Evolutionary conservation across 768 basidiomycete species (phyloP).

Genomic region (Serendipita sp.): DNA sequence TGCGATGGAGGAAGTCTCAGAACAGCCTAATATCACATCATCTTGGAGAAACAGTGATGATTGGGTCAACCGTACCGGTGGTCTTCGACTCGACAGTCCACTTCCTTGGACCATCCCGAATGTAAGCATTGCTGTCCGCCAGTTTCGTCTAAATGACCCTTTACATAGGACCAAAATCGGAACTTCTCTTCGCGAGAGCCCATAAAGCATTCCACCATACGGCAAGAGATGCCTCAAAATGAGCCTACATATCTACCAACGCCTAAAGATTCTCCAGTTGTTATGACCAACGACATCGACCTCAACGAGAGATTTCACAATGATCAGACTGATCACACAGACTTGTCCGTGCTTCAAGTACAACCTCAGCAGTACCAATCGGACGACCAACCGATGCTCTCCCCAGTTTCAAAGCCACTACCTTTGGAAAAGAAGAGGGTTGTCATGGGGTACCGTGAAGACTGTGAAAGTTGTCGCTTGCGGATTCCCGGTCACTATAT

Average conservation of each 20-base stretch:
- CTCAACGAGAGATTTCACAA: background rate
- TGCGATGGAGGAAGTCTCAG: background rate
- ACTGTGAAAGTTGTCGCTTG: background rate
- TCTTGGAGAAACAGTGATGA: constrained; percentile 30
- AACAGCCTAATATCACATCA: background rate
- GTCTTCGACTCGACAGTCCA: constrained; percentile 45
- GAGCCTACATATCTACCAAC: background rate
- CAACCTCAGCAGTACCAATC: background rate
- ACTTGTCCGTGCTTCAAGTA: background rate
- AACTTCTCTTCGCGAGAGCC: background rate
- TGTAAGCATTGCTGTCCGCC: background rate
- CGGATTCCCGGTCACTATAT: constrained; percentile 6
- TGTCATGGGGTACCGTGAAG: background rate
- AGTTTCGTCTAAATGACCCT: background rate
- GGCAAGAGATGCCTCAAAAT: background rate
- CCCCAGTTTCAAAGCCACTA: background rate
- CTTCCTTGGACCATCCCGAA: background rate
- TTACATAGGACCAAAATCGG: background rate
- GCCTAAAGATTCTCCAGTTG: background rate
- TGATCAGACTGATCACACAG: background rate
- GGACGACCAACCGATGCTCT: background rate
- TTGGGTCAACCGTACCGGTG: constrained; percentile 59
- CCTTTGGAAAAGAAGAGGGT: background rate
- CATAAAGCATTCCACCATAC: background rate
- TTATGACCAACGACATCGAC: background rate